Percentiles rank a stretch among this genome's conserved stretches.
Conservation (phyloP, 2,329 filamentous ascomycete genomes). For the Talaromyces sp. region DNA sequence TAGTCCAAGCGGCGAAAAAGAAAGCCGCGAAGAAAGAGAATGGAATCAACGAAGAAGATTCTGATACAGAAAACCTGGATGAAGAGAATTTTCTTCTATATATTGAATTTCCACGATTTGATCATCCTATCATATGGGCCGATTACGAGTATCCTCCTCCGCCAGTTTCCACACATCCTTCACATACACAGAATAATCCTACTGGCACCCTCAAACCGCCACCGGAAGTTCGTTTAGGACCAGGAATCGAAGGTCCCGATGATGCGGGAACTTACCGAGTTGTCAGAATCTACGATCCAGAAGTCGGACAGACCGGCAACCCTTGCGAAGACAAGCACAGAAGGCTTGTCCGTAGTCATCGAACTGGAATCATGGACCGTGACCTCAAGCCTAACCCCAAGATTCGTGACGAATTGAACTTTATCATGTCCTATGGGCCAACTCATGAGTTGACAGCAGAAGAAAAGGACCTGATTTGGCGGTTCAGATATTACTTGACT, state of each 20-base stretch:
- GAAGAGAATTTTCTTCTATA: conserved; percentile 77
- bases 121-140: conserved; percentile 92
- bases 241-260: conserved; percentile 73
- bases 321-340: conserved; percentile 94
- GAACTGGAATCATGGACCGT: conserved; percentile 90
- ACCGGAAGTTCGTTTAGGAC: conserved; percentile 85
- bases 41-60: conserved; percentile 41
- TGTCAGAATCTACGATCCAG: conserved; percentile 87
- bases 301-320: conserved; percentile 85
- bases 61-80: conserved; percentile 43
- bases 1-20: conserved; percentile 37
- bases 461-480: conserved; percentile 96
- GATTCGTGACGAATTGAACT: conserved; percentile 87
- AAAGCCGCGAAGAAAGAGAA: conserved; percentile 33
- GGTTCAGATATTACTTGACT: conserved; percentile 91
- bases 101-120: conserved; percentile 88
- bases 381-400: conserved; percentile 96
- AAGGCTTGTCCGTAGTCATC: conserved; percentile 82
- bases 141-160: conserved; percentile 89
- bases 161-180: conserved; percentile 72
- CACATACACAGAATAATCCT: conserved; percentile 62
- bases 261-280: conserved; percentile 57
- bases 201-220: conserved; percentile 74
- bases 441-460: conserved; percentile 84
- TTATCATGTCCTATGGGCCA: conserved; percentile 87